A percentile compares a stretch with the other conserved stretches of the same genome.
These are phyloP conservation scores for Massarina eburnea DNA, from an alignment of 2,329 filamentous ascomycete genomes.

Conservation along the genomic window DNA sequence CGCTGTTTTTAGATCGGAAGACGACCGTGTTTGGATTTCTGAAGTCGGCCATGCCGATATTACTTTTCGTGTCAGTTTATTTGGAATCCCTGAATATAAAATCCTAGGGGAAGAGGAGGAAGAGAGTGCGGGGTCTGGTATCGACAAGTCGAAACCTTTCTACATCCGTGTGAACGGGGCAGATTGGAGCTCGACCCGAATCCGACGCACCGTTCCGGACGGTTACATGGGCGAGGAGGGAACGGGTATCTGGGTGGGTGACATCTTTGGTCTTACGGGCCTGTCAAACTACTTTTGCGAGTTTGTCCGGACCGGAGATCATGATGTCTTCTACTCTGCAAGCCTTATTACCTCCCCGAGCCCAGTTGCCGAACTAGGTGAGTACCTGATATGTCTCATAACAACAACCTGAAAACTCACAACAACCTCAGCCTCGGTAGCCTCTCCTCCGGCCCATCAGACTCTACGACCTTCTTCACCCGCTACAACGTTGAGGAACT, in stretches of 20 bases:
- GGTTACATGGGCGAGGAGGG: constrained; percentile 48
- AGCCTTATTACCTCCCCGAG: constrained; percentile 69
- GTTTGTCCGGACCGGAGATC: constrained; percentile 69
- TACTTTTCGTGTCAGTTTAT: constrained; percentile 72
- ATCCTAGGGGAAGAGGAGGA: constrained; percentile 38
- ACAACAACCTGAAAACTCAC: constrained; percentile 10
- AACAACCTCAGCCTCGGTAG: constrained; percentile 29
- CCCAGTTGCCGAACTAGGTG: constrained; percentile 61
- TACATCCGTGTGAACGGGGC: constrained; percentile 78
- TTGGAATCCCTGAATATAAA: constrained; percentile 50
- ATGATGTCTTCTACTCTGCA: constrained; percentile 68
- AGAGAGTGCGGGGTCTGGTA: constrained; percentile 49
- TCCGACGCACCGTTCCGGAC: constrained; percentile 56
- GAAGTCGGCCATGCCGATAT: constrained; percentile 78
- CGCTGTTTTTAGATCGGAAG: constrained; percentile 69
- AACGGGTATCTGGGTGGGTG: constrained; percentile 66
- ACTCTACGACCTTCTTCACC: constrained; percentile 74
- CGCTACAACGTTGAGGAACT: constrained; percentile 73
- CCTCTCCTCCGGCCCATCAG: constrained; percentile 57
- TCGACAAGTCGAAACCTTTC: constrained; percentile 73
- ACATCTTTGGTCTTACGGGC: constrained; percentile 68
- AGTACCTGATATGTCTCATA: constrained; percentile 18
- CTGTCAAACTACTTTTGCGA: constrained; percentile 78
- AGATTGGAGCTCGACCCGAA: constrained; percentile 76
- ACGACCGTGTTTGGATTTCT: constrained; percentile 77